These are phyloP conservation scores for Tricholoma bakamatsutake DNA, from an alignment of 768 basidiomycete species.

Conservation along the genomic window DNA sequence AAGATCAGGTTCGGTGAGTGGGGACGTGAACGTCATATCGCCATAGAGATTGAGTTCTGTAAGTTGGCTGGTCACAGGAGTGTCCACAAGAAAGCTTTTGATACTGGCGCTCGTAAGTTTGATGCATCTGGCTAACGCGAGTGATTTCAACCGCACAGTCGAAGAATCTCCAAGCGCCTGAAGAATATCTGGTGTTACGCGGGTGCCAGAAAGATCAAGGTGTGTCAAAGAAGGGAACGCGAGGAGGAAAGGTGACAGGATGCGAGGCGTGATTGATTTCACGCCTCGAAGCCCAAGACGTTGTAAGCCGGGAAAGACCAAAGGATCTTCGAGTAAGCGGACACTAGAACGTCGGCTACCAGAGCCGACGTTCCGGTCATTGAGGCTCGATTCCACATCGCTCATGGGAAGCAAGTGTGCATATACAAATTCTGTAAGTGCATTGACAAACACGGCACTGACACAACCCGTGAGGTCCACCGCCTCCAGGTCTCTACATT, in stretches of 20 bases:
- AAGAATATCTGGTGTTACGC: slow-evolving; percentile 71
- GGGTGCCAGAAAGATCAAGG: slow-evolving; percentile 90
- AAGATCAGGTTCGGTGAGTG: slow-evolving; percentile 64
- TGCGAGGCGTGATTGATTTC: slow-evolving; percentile 65
- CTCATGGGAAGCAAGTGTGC: slow-evolving; percentile 46
- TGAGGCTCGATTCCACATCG: slow-evolving; percentile 36
- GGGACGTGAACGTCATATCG: slow-evolving; percentile 75
- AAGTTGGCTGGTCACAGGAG: slow-evolving; percentile 55
- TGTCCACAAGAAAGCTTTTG: slow-evolving; percentile 62
- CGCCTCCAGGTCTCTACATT: slow-evolving; percentile 78
- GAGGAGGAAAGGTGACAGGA: slow-evolving; percentile 67
- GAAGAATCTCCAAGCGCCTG: slow-evolving; percentile 53
- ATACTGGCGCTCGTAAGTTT: slow-evolving; percentile 78
- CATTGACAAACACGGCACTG: slow-evolving; percentile 83
- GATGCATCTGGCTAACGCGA: slow-evolving; percentile 83
- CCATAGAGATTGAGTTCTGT: slow-evolving; percentile 86
- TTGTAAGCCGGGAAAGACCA: slow-evolving; percentile 62
- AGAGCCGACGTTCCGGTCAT: slow-evolving; percentile 25
- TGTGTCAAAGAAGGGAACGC: slow-evolving; percentile 85
- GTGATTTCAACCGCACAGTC: slow-evolving; percentile 65
- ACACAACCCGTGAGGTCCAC: slow-evolving; percentile 95
- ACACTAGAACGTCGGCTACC: slow-evolving; percentile 22
- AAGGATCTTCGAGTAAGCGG: slow-evolving; percentile 41
- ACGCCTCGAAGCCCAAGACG: slow-evolving; percentile 81
- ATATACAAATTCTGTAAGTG: slow-evolving; percentile 77